Conservation (phyloP, 2,329 filamentous ascomycete species). For the Trichophyton simii region DNA sequence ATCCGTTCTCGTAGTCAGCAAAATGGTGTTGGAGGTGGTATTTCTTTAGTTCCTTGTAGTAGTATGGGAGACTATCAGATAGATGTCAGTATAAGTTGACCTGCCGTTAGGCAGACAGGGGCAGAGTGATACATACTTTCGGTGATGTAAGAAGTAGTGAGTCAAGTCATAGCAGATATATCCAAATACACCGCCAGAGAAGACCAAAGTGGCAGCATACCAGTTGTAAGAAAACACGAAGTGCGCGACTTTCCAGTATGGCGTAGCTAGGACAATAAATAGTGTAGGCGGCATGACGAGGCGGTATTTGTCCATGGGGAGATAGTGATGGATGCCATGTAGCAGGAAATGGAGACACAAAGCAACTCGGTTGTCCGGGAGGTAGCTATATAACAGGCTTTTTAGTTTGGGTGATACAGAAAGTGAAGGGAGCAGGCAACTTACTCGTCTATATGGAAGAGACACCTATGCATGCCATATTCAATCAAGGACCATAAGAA, state of each 20-base stretch:
- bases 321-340: slow-evolving; percentile 93
- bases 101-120: not conserved
- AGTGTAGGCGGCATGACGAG: slow-evolving; percentile 93
- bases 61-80: slow-evolving; percentile 56
- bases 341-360: slow-evolving; percentile 84
- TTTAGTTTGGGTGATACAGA: slow-evolving; percentile 6
- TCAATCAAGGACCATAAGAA: slow-evolving; percentile 81
- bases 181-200: slow-evolving; percentile 82
- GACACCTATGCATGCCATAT: slow-evolving; percentile 73
- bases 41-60: slow-evolving; percentile 89
- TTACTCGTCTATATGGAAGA: slow-evolving; percentile 90
- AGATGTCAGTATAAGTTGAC: slow-evolving; percentile 8
- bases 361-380: slow-evolving; percentile 82
- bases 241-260: slow-evolving; percentile 89
- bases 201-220: slow-evolving; percentile 66
- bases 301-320: slow-evolving; percentile 97
- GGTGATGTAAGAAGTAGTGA: slow-evolving; percentile 96
- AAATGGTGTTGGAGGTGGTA: slow-evolving; percentile 97
- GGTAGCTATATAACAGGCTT: slow-evolving; percentile 44
- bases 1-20: slow-evolving; percentile 93
- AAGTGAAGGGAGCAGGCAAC: slow-evolving; percentile 23
- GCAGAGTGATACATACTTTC: slow-evolving; percentile 46
- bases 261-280: slow-evolving; percentile 68
- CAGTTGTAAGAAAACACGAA: slow-evolving; percentile 71
- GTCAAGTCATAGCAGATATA: slow-evolving; percentile 96